These are phyloP conservation scores for Helianthus annuus DNA, from an alignment of 129 eudicot species.

Conservation along the genomic window HanXRQr2.0-SUNRISE NC_035435.2:169042168-169042667, in stretches of 20 bases:
- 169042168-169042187: too few species aligned
- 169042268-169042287: too few species aligned
- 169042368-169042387: conserved; percentile 10
- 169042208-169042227: too few species aligned
- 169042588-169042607: conserved; percentile 78
- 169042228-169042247: too few species aligned
- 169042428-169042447: conserved; percentile 11
- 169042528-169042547: conserved; percentile 72
- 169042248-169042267: too few species aligned
- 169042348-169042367: not conserved
- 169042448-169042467: conserved; percentile 24
- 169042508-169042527: conserved; percentile 74
- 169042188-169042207: too few species aligned
- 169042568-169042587: conserved; percentile 71
- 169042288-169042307: too few species aligned
- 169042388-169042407: conserved; percentile 23
- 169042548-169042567: conserved; percentile 71
- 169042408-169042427: conserved; percentile 4
- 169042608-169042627: conserved; percentile 91
- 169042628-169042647: conserved; percentile 80
- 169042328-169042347: not conserved
- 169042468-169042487: conserved; percentile 10
- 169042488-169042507: conserved; percentile 51
- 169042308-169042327: not conserved
- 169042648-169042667: conserved; percentile 59